Conservation (phyloP, 2,329 filamentous ascomycete genomes). For the Curvularia hawaiiensis region DNA sequence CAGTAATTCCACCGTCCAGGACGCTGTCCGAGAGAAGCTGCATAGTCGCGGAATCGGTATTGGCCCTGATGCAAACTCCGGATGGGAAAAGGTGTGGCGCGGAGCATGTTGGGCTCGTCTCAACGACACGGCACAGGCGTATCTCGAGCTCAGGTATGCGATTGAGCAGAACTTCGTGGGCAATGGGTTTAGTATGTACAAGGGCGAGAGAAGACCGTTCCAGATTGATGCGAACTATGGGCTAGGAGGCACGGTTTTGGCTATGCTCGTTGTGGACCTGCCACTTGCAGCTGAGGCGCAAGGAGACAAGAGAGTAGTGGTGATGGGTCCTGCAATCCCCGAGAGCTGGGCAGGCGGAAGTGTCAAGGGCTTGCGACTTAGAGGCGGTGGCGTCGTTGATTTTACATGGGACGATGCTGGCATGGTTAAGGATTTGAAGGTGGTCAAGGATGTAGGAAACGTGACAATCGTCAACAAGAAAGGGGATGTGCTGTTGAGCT, state of each 20-base stretch:
- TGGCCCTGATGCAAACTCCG: slow-evolving; percentile 57
- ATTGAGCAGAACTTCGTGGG: slow-evolving; percentile 57
- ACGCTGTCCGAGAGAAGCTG: slow-evolving; percentile 55
- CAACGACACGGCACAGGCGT: slow-evolving; percentile 57
- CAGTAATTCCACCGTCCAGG: slow-evolving; percentile 51
- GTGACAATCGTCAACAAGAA: slow-evolving; percentile 25
- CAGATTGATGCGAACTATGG: slow-evolving; percentile 67
- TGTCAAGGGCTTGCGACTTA: slow-evolving; percentile 53
- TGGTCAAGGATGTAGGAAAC: neutral
- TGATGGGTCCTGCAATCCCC: slow-evolving; percentile 57
- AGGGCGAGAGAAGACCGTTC: slow-evolving; percentile 54
- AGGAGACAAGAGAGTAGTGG: slow-evolving; percentile 41
- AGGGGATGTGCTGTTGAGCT: neutral
- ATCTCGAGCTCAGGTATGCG: slow-evolving; percentile 56
- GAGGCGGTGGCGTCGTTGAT: slow-evolving; percentile 52
- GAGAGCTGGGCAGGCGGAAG: slow-evolving; percentile 51
- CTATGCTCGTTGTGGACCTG: slow-evolving; percentile 60
- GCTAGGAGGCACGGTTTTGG: slow-evolving; percentile 59
- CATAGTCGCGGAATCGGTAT: slow-evolving; percentile 55
- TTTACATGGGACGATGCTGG: slow-evolving; percentile 53
- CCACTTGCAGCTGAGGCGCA: slow-evolving; percentile 31
- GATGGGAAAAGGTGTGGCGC: slow-evolving; percentile 65
- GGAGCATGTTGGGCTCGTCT: slow-evolving; percentile 62
- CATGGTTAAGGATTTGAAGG: slow-evolving; percentile 32
- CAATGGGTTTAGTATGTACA: slow-evolving; percentile 61